Evolutionary conservation across 495 filamentous ascomycete genomes (phyloP).

Genomic region (Penicillium psychrofluorescens): DNA sequence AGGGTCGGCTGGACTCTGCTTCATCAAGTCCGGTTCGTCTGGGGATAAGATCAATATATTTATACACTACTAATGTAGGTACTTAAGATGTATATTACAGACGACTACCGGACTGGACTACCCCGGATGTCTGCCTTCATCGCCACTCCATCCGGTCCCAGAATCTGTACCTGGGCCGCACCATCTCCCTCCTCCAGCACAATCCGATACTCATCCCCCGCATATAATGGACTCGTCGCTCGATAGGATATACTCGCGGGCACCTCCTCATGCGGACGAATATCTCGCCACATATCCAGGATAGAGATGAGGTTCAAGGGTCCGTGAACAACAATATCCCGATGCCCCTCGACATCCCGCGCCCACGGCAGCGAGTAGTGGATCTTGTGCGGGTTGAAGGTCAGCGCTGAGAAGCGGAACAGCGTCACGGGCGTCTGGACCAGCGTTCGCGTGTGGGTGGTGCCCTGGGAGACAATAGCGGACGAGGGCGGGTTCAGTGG

Average conservation of each 20-base stretch:
- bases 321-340: constrained; percentile 54
- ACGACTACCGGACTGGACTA: neutral
- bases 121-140: constrained; percentile 42
- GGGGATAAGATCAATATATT: too few species aligned
- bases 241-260: constrained; percentile 50
- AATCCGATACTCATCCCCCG: constrained; percentile 44
- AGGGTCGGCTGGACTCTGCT: too few species aligned
- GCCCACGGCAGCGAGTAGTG: constrained; percentile 59
- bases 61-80: too few species aligned
- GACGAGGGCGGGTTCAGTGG: constrained; percentile 14
- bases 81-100: too few species aligned
- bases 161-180: constrained; percentile 28
- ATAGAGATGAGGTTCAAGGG: constrained; percentile 58
- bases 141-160: constrained; percentile 30
- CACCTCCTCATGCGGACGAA: constrained; percentile 13
- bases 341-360: constrained; percentile 51
- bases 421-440: constrained; percentile 49
- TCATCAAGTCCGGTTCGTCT: too few species aligned
- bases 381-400: constrained; percentile 68
- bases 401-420: constrained; percentile 66
- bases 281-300: constrained; percentile 56
- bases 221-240: constrained; percentile 54
- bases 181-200: constrained; percentile 28
- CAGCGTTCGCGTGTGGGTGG: constrained; percentile 35
- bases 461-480: constrained; percentile 16